Conservation (phyloP, 148 eudicot species). For the Rhododendron kiyosumense region DNA sequence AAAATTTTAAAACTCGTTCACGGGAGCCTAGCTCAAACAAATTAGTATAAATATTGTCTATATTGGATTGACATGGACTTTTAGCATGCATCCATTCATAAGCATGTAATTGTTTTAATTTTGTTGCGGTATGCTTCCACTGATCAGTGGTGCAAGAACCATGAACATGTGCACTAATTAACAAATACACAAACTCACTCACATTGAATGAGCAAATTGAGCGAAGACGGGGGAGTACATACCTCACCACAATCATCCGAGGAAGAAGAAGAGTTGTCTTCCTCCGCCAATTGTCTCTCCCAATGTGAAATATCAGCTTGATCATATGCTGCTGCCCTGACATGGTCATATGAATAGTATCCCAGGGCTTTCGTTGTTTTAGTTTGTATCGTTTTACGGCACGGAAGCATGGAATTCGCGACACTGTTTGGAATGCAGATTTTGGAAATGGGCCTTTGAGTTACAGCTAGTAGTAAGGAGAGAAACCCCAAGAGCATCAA, state of each 20-base stretch:
- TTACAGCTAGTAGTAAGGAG: constrained; percentile 30
- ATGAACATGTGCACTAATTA: too few species aligned
- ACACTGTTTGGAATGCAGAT: constrained; percentile 31
- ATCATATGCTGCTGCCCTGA: not conserved
- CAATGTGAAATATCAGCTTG: not conserved
- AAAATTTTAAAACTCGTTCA: too few species aligned
- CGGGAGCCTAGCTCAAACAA: too few species aligned
- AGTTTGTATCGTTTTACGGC: not conserved
- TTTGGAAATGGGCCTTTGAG: constrained; percentile 31
- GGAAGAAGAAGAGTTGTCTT: not conserved
- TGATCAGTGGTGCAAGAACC: too few species aligned
- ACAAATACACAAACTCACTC: too few species aligned
- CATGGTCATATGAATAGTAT: not conserved
- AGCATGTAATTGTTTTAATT: too few species aligned
- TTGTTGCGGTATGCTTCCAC: too few species aligned
- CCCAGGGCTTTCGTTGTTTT: not conserved
- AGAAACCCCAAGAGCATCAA: constrained; percentile 45
- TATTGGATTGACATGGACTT: not conserved
- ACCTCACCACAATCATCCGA: not conserved
- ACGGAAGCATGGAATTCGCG: constrained; percentile 37
- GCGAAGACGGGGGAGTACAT: not conserved
- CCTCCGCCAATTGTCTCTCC: not conserved
- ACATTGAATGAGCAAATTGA: not conserved
- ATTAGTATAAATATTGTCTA: too few species aligned
- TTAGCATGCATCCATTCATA: not conserved